These are phyloP conservation scores for Asparagopsis taxiformis DNA, from an alignment of 31 red algal genomes.

Conservation along the genomic window DNA sequence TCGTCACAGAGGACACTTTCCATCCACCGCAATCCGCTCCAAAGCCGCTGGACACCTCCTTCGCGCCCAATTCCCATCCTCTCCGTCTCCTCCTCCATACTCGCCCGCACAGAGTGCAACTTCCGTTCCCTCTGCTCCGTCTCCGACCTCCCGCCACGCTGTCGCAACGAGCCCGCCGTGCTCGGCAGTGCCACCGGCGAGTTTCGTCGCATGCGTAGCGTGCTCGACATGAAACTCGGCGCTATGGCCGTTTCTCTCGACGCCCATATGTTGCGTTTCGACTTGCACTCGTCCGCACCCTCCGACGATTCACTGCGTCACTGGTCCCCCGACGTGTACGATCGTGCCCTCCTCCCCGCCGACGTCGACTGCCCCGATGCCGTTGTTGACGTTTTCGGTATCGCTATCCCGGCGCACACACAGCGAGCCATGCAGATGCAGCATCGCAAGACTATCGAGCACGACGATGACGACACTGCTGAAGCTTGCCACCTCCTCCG, in stretches of 20 bases:
- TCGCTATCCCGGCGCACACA: constrained; percentile 25
- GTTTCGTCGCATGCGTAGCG: constrained; percentile 67
- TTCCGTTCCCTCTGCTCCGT: background rate
- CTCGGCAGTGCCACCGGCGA: constrained; percentile 32
- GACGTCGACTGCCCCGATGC: background rate
- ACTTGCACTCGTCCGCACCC: background rate
- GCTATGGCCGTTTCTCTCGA: constrained; percentile 22
- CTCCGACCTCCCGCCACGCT: constrained; percentile 12
- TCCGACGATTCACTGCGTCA: background rate
- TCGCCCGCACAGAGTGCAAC: background rate
- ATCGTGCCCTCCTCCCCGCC: background rate
- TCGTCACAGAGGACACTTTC: too few relatives aligned
- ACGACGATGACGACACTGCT: background rate
- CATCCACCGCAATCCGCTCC: background rate
- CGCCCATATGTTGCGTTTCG: constrained; percentile 3
- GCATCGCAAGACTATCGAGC: background rate
- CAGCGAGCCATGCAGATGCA: constrained; percentile 5
- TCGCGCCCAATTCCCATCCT: background rate
- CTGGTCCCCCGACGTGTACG: background rate
- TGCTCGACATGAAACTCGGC: constrained; percentile 58
- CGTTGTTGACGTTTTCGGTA: constrained; percentile 39
- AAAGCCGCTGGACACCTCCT: background rate
- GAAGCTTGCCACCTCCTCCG: constrained; percentile 5
- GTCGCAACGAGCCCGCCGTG: constrained; percentile 25
- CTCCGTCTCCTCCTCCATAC: constrained; percentile 1